These are phyloP conservation scores for Ceratobasidium sp. DNA, from an alignment of 1,284 basidiomycete genomes.

Conservation along the genomic window DNA sequence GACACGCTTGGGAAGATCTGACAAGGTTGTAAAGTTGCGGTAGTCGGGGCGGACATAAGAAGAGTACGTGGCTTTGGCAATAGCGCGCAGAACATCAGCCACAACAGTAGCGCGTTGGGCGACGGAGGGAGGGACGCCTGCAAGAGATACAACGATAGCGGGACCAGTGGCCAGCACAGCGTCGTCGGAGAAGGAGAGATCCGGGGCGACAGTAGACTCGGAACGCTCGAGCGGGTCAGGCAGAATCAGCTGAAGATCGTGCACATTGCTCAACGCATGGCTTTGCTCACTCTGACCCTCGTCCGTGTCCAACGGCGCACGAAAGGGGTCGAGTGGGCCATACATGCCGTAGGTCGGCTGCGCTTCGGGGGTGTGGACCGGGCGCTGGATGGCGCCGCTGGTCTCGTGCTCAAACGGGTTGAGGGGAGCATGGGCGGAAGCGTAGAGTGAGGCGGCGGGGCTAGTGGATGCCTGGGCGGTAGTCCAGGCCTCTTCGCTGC, in stretches of 20 bases:
- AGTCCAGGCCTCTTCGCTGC: slow-evolving; percentile 39
- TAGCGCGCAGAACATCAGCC: slow-evolving; percentile 11
- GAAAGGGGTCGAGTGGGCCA: neutral
- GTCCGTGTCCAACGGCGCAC: neutral
- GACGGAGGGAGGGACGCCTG: slow-evolving; percentile 25
- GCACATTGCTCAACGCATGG: neutral
- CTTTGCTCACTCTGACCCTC: neutral
- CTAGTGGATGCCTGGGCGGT: neutral
- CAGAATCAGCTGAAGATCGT: slow-evolving; percentile 23
- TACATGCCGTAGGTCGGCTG: neutral
- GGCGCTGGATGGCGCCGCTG: neutral
- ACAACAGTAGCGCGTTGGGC: slow-evolving; percentile 27
- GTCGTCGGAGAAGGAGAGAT: slow-evolving; percentile 27
- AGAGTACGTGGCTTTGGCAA: slow-evolving; percentile 21
- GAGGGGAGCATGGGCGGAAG: slow-evolving; percentile 29
- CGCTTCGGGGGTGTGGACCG: neutral
- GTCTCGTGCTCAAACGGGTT: slow-evolving; percentile 33
- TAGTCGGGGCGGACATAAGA: slow-evolving; percentile 29
- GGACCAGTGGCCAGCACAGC: slow-evolving; percentile 21
- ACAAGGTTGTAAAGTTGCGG: slow-evolving; percentile 25
- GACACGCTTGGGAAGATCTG: slow-evolving; percentile 10
- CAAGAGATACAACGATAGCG: slow-evolving; percentile 16
- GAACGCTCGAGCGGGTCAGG: slow-evolving; percentile 37
- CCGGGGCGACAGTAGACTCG: slow-evolving; percentile 16
- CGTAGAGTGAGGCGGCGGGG: slow-evolving; percentile 19